Evolutionary conservation across 2,329 filamentous ascomycete species (phyloP).

Genomic region (Alternaria gansuensis): DNA sequence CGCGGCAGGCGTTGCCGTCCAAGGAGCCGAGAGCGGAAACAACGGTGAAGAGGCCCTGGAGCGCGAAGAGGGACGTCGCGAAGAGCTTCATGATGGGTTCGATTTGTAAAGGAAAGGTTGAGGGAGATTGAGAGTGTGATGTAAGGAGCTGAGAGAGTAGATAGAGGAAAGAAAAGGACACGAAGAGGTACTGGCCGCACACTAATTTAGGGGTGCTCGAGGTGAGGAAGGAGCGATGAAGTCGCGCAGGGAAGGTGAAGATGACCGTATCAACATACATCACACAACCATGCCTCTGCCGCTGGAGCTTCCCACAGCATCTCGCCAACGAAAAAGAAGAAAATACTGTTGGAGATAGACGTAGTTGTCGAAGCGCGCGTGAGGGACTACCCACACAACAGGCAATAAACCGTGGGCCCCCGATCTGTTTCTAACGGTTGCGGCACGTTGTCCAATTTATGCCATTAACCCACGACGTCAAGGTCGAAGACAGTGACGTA

Average conservation of each 20-base stretch:
- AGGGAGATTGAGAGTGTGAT: not conserved
- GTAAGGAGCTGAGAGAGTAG: not conserved
- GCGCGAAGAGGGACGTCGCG: not conserved
- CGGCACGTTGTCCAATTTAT: not conserved
- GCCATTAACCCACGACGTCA: not conserved
- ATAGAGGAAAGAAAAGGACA: not conserved
- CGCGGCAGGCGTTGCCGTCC: not conserved
- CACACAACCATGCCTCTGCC: not conserved
- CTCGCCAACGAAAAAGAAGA: not conserved
- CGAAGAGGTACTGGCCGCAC: not conserved
- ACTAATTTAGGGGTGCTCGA: not conserved
- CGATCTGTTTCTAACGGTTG: not conserved
- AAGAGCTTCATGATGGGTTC: not conserved
- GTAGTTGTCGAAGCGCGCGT: not conserved
- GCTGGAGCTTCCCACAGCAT: not conserved
- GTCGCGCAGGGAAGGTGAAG: not conserved
- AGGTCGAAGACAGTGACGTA: not conserved
- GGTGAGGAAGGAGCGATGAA: not conserved
- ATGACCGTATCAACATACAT: fast-evolving
- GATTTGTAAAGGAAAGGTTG: not conserved
- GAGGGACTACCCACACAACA: not conserved
- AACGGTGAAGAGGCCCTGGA: not conserved
- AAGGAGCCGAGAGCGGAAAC: not conserved
- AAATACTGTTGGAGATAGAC: not conserved
- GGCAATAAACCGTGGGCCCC: not conserved